These are phyloP conservation scores for Vitis hybrid DNA, from an alignment of 177 flowering plant genomes.

Conservation along the genomic window DNA sequence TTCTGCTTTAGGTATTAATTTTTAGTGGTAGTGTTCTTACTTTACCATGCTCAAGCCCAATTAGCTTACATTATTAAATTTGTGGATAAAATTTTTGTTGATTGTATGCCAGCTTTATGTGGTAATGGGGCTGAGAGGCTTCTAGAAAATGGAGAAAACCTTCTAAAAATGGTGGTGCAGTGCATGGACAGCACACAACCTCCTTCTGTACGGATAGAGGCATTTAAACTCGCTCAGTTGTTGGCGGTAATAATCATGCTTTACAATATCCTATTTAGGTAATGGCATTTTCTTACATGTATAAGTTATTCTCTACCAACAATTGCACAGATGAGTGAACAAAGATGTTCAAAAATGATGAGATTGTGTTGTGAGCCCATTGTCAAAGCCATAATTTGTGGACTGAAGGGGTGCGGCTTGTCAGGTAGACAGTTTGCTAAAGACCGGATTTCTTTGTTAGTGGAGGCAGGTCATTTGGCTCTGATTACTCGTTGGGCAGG, in stretches of 20 bases:
- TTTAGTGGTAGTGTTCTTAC: constrained; percentile 24
- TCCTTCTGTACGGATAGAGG: constrained; percentile 50
- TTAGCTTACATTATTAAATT: not conserved
- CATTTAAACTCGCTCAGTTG: constrained; percentile 57
- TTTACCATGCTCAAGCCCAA: constrained; percentile 3
- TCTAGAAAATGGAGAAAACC: constrained; percentile 47
- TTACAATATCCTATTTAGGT: not conserved
- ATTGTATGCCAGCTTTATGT: constrained; percentile 67
- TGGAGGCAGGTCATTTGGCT: constrained; percentile 73
- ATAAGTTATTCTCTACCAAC: constrained; percentile 5
- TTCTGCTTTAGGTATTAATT: constrained; percentile 67
- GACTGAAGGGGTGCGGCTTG: constrained; percentile 33
- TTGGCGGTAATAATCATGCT: constrained; percentile 47
- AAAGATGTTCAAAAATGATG: constrained; percentile 42
- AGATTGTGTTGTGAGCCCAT: constrained; percentile 51
- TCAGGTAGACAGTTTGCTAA: constrained; percentile 34
- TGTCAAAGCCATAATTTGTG: constrained; percentile 48
- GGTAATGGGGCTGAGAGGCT: constrained; percentile 63
- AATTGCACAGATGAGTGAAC: constrained; percentile 40
- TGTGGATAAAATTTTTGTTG: constrained; percentile 7
- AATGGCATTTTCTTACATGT: not conserved
- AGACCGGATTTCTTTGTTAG: constrained; percentile 40
- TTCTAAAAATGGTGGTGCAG: constrained; percentile 39
- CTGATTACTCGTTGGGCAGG: constrained; percentile 71
- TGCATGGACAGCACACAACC: constrained; percentile 60